A percentile compares a stretch with the other conserved stretches of the same genome.
Evolutionary conservation across 345 rosid species (phyloP).

Genomic region (Ricinus communis): DNA sequence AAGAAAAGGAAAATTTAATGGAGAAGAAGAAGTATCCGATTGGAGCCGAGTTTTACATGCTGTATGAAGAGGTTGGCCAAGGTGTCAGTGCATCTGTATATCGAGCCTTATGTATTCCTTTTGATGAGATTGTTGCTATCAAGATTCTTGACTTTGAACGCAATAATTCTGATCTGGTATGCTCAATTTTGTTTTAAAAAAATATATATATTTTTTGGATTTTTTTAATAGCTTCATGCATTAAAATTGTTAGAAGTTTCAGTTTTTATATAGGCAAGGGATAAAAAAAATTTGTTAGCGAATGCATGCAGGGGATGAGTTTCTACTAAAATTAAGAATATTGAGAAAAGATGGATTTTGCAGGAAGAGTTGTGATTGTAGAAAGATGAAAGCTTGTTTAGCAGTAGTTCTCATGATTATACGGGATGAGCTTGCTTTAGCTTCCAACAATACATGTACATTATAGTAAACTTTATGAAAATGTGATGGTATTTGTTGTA

Average conservation of each 20-base stretch:
- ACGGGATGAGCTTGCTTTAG: too few relatives aligned
- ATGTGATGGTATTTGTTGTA: too few relatives aligned
- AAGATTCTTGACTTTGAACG: conserved; percentile 98
- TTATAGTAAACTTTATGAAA: too few relatives aligned
- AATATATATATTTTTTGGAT: background rate
- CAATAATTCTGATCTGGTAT: conserved; percentile 73
- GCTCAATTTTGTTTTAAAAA: background rate
- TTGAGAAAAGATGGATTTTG: background rate
- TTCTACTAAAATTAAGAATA: background rate
- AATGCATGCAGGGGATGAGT: background rate
- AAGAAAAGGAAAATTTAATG: too few relatives aligned
- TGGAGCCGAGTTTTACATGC: conserved; percentile 64
- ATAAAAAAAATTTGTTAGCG: background rate
- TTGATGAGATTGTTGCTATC: conserved; percentile 77
- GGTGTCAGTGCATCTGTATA: conserved; percentile 90
- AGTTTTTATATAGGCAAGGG: background rate
- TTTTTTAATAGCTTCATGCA: background rate
- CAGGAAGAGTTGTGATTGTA: background rate
- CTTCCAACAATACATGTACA: too few relatives aligned
- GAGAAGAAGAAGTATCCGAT: conserved; percentile 95
- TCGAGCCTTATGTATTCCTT: conserved; percentile 73
- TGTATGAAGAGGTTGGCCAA: conserved; percentile 84
- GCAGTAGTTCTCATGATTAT: background rate
- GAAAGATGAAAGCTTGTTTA: background rate
- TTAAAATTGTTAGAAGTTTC: background rate